phyloP scores from a whole-genome alignment of 2,329 filamentous ascomycete genomes.

The Paramyrothecium roridum region DNA sequence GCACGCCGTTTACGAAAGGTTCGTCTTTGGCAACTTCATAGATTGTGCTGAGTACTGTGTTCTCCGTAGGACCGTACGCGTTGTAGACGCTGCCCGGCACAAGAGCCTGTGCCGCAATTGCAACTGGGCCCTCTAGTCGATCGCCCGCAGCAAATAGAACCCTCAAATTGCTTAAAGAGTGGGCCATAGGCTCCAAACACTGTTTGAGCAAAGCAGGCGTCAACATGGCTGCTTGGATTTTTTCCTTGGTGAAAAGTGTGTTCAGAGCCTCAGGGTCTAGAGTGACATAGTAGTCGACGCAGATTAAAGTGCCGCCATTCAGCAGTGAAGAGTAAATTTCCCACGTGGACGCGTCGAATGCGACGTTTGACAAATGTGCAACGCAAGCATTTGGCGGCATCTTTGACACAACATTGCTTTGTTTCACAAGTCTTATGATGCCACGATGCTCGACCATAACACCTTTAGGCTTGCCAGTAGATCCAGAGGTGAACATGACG shows the following conservation, averaged over 20 bases:
- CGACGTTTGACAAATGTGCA: constrained; percentile 13
- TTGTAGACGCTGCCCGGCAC: constrained; percentile 7
- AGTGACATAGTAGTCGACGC: constrained; percentile 6
- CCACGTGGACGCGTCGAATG: constrained; percentile 13
- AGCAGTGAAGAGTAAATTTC: constrained; percentile 14
- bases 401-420: constrained; percentile 1
- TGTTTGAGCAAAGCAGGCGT: constrained; percentile 16
- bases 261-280: constrained; percentile 5
- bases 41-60: constrained; percentile 6
- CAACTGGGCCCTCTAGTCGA: constrained; percentile 8
- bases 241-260: constrained; percentile 6
- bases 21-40: constrained; percentile 3
- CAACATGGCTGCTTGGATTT: constrained; percentile 6
- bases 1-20: constrained; percentile 8
- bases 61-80: constrained; percentile 14
- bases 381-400: neutral
- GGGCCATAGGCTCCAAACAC: constrained; percentile 8
- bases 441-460: constrained; percentile 30
- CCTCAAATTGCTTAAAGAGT: constrained; percentile 1
- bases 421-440: constrained; percentile 9
- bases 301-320: constrained; percentile 8
- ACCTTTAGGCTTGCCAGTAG: constrained; percentile 47
- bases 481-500: constrained; percentile 50
- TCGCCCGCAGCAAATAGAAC: constrained; percentile 14
- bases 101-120: neutral